Conservation (phyloP, 495 filamentous ascomycete species). For the Annulohypoxylon nitens region DNA sequence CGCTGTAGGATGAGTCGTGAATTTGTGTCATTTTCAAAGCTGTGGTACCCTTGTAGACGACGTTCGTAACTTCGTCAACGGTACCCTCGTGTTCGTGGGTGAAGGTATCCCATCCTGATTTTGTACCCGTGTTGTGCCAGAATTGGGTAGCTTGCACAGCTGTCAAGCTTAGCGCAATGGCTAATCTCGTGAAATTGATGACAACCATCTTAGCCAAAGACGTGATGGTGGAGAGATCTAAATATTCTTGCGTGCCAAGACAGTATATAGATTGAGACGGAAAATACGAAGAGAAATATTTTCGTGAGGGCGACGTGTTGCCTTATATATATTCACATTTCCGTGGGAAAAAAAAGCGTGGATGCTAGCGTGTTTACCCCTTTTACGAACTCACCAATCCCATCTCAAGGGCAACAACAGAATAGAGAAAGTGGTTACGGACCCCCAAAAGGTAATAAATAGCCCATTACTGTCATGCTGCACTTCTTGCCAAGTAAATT, state of each 20-base stretch:
- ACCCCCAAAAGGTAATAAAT: not conserved
- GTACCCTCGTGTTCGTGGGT: constrained; percentile 62
- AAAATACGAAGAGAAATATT: not conserved
- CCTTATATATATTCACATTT: not conserved
- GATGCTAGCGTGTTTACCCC: not conserved
- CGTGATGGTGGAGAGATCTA: no score
- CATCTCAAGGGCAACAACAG: not conserved
- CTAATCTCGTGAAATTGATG: constrained; percentile 1
- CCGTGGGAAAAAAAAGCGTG: not conserved
- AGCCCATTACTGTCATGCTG: not conserved
- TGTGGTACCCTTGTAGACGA: constrained; percentile 58
- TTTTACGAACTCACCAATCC: constrained; percentile 36
- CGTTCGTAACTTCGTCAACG: constrained; percentile 62
- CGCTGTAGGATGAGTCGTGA: constrained; percentile 61
- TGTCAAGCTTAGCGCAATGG: constrained; percentile 44
- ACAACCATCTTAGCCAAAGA: constrained; percentile 30
- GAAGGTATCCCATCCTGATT: constrained; percentile 60
- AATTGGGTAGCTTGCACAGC: constrained; percentile 49
- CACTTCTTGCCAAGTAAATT: not conserved
- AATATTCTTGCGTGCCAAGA: not conserved
- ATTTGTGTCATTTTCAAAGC: constrained; percentile 68
- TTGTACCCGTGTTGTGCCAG: constrained; percentile 67
- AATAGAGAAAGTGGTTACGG: constrained; percentile 5
- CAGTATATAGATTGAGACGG: not conserved
- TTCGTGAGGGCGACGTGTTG: not conserved